A percentile compares a stretch with the other conserved stretches of the same genome.
Evolutionary conservation across 2,329 filamentous ascomycete genomes (phyloP).

Genomic region (Diaporthe ilicicola): DNA sequence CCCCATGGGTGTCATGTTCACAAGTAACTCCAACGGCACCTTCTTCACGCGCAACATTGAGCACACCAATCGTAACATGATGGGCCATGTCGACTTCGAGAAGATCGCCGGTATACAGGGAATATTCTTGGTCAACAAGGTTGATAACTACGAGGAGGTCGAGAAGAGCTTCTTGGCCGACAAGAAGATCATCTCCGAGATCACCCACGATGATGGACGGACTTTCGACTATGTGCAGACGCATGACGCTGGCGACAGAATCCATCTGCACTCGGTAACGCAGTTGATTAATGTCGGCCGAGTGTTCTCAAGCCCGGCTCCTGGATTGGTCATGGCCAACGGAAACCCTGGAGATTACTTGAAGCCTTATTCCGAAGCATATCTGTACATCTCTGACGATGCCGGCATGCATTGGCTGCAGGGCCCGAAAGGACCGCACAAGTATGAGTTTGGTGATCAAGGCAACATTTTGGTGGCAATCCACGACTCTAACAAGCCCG

Average conservation of each 20-base stretch:
- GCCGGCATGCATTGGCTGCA: conserved; percentile 86
- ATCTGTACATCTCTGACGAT: conserved; percentile 89
- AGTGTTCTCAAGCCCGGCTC: conserved; percentile 92
- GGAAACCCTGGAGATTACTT: conserved; percentile 87
- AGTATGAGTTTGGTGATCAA: conserved; percentile 95
- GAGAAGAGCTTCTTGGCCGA: conserved; percentile 56
- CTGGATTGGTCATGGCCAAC: conserved; percentile 91
- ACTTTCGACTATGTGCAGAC: conserved; percentile 78
- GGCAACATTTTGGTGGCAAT: conserved; percentile 89
- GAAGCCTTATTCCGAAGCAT: conserved; percentile 74
- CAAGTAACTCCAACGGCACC: conserved; percentile 96
- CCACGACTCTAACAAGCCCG: conserved; percentile 72
- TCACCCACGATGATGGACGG: conserved; percentile 95
- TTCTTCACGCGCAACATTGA: conserved; percentile 94
- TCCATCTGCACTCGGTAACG: conserved; percentile 94
- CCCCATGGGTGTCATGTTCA: conserved; percentile 88
- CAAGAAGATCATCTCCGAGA: conserved; percentile 80
- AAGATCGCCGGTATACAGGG: conserved; percentile 92
- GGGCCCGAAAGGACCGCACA: conserved; percentile 82
- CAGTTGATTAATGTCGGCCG: conserved; percentile 82
- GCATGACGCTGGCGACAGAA: conserved; percentile 64
- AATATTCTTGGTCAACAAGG: conserved; percentile 87
- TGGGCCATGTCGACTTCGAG: conserved; percentile 90
- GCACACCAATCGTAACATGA: conserved; percentile 84
- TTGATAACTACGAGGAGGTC: conserved; percentile 85